Percentiles rank a stretch among this genome's conserved stretches.
Evolutionary conservation across 345 rosid genomes (phyloP).

Genomic region (Hirschfeldia incana): DNA sequence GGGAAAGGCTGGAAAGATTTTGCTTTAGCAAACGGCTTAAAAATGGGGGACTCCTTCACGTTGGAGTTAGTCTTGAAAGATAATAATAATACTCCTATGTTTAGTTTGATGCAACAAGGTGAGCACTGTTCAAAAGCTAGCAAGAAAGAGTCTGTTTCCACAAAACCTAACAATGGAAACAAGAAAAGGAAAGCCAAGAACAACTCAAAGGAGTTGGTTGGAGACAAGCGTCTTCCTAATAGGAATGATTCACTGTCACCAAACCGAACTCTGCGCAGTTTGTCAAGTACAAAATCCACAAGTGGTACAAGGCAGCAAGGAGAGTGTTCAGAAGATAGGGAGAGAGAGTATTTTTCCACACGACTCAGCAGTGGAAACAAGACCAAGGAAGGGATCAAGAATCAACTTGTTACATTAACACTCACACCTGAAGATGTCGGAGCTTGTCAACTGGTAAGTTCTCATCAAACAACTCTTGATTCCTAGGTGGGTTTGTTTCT

Average conservation of each 20-base stretch:
- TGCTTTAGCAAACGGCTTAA: neutral
- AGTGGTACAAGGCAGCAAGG: neutral
- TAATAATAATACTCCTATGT: neutral
- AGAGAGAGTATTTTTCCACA: neutral
- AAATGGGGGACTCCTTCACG: neutral
- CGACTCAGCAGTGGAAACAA: neutral
- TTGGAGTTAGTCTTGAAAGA: neutral
- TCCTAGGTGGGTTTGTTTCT: neutral
- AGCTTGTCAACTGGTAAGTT: slow-evolving; percentile 7
- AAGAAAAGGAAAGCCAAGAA: no score
- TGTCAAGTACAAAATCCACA: neutral
- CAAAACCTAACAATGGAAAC: no score
- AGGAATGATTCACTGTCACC: no score
- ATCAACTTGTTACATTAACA: neutral
- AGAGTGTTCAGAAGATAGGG: neutral
- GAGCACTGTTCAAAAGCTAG: no score
- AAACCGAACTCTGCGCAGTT: no score
- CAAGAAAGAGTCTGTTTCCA: no score
- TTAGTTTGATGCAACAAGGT: neutral
- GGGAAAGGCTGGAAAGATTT: neutral
- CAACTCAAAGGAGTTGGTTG: no score
- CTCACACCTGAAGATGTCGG: slow-evolving; percentile 7
- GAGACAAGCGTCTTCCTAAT: no score
- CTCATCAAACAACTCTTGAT: neutral
- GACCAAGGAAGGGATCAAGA: neutral